These are phyloP conservation scores for Suillus subaureus DNA, from an alignment of 768 basidiomycete species.

Conservation along the genomic window DNA sequence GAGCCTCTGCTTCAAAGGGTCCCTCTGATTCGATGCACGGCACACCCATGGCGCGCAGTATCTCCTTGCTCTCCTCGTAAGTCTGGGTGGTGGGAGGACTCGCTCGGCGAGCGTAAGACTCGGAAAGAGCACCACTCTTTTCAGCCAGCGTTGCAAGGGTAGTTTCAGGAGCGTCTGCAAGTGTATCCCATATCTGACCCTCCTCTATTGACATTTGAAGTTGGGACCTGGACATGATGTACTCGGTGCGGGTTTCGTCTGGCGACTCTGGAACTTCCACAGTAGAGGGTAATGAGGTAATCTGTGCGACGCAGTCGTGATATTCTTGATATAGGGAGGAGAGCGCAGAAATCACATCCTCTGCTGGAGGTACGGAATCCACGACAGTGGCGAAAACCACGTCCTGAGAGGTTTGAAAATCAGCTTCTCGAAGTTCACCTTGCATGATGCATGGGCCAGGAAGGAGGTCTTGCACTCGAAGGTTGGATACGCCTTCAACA, in stretches of 20 bases:
- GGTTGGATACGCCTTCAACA: background rate
- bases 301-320: slow-evolving; percentile 46
- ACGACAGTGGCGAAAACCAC: background rate
- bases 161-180: slow-evolving; percentile 31
- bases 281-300: slow-evolving; percentile 43
- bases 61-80: slow-evolving; percentile 69
- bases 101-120: slow-evolving; percentile 66
- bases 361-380: slow-evolving; percentile 1
- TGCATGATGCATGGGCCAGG: background rate
- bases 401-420: background rate
- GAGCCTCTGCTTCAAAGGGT: slow-evolving; percentile 82
- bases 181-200: slow-evolving; percentile 56
- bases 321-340: slow-evolving; percentile 53
- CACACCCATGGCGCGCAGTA: slow-evolving; percentile 81
- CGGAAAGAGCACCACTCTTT: slow-evolving; percentile 58
- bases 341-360: slow-evolving; percentile 41
- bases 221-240: slow-evolving; percentile 64
- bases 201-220: slow-evolving; percentile 62
- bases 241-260: slow-evolving; percentile 41
- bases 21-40: slow-evolving; percentile 70
- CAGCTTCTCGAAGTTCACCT: background rate
- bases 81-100: slow-evolving; percentile 64
- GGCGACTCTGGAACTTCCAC: slow-evolving; percentile 16
- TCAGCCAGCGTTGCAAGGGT: slow-evolving; percentile 40
- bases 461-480: background rate